These are phyloP conservation scores for Syzygium oleosum DNA, from an alignment of 345 rosid species.

Conservation along the genomic window DNA sequence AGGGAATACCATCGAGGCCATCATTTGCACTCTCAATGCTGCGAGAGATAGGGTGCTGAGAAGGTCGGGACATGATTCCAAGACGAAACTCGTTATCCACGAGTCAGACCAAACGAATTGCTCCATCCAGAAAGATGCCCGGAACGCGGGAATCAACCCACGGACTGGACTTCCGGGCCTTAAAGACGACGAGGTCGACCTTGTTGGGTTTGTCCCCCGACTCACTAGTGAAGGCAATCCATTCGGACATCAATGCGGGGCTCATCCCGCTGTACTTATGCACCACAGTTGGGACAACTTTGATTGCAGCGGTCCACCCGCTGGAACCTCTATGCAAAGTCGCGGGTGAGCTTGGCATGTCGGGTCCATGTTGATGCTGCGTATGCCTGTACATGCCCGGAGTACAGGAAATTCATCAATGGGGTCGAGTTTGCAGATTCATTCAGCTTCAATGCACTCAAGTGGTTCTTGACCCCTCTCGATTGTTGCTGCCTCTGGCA, in stretches of 20 bases:
- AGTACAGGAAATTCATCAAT: conserved; percentile 27
- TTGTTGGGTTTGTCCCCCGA: conserved; percentile 6
- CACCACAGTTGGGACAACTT: conserved; percentile 30
- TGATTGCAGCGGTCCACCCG: conserved; percentile 23
- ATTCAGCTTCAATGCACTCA: conserved; percentile 48
- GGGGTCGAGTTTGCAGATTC: conserved; percentile 39
- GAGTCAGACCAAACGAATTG: conserved; percentile 34
- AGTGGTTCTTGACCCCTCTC: conserved; percentile 39
- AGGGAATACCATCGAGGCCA: conserved; percentile 30
- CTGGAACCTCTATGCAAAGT: conserved; percentile 1
- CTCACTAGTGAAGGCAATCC: neutral
- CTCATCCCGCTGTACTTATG: conserved; percentile 21
- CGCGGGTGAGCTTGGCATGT: conserved; percentile 10
- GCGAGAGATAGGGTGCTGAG: conserved; percentile 23
- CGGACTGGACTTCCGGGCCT: conserved; percentile 21
- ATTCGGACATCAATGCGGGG: conserved; percentile 3
- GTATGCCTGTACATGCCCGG: conserved; percentile 45
- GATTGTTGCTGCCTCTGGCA: conserved; percentile 55
- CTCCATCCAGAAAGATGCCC: conserved; percentile 17
- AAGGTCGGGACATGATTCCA: neutral
- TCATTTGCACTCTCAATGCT: conserved; percentile 21
- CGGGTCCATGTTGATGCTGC: conserved; percentile 54
- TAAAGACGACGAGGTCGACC: conserved; percentile 15
- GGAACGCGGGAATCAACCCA: conserved; percentile 35
- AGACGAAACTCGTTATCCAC: conserved; percentile 24